Percentiles rank a stretch among this genome's conserved stretches.
These are phyloP conservation scores for Microbotryum silenes-acaulis DNA, from an alignment of 1,284 basidiomycete genomes.

Conservation along the genomic window DNA sequence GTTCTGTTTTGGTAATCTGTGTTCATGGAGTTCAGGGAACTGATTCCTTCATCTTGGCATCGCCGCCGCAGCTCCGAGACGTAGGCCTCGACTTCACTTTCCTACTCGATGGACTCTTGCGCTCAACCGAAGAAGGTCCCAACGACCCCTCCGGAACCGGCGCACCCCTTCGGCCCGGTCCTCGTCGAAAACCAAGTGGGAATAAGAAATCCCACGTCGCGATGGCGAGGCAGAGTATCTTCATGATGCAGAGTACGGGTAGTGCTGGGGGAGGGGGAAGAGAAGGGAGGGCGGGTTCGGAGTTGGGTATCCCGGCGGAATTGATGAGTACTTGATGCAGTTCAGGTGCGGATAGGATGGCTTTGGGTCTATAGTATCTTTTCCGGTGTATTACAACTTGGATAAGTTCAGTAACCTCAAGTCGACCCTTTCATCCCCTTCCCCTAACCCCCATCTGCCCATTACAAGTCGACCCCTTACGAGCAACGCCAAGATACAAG, in stretches of 20 bases:
- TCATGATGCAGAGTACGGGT: background rate
- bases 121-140: conserved; percentile 6
- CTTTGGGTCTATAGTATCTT: no score
- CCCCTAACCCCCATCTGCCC: no score
- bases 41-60: background rate
- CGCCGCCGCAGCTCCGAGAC: conserved; percentile 63
- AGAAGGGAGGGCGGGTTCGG: no score
- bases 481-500: no score
- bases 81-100: conserved; percentile 87
- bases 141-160: background rate
- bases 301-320: no score
- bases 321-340: no score
- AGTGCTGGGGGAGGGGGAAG: background rate
- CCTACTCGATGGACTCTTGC: conserved; percentile 63
- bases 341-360: no score
- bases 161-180: background rate
- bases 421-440: no score
- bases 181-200: background rate
- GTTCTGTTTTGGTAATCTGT: conserved; percentile 27
- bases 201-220: conserved; percentile 5
- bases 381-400: no score
- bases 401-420: no score
- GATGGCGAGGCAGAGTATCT: conserved; percentile 23
- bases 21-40: background rate
- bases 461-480: no score